A percentile compares a stretch with the other conserved stretches of the same genome.
These are phyloP conservation scores for Trichoderma sp. DNA, from an alignment of 2,329 filamentous ascomycete genomes.

Conservation along the genomic window DNA sequence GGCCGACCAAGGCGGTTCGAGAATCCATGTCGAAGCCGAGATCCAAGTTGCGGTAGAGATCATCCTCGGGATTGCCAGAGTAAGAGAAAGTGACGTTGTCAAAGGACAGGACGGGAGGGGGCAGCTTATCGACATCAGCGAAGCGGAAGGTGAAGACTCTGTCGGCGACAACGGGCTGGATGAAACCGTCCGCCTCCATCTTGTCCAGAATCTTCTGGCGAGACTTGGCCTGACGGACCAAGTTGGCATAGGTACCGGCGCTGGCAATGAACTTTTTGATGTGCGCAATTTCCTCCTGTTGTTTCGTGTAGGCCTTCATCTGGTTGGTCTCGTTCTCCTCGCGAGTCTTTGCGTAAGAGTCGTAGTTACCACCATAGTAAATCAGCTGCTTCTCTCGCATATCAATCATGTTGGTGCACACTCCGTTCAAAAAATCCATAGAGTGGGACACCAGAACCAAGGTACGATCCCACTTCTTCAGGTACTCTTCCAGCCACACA, in stretches of 20 bases:
- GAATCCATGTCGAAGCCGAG: slow-evolving; percentile 99
- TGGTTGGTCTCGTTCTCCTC: slow-evolving; percentile 95
- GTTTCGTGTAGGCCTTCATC: slow-evolving; percentile 98
- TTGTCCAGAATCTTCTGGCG: slow-evolving; percentile 99
- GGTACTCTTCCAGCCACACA: slow-evolving; percentile 99
- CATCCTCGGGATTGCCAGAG: slow-evolving; percentile 84
- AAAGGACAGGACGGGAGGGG: slow-evolving; percentile 92
- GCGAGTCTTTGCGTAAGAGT: slow-evolving; percentile 94
- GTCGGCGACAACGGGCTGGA: slow-evolving; percentile 84
- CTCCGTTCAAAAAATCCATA: slow-evolving; percentile 98
- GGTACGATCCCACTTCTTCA: slow-evolving; percentile 99
- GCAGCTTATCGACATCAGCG: slow-evolving; percentile 98
- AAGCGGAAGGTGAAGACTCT: slow-evolving; percentile 97
- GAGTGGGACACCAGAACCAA: slow-evolving; percentile 96
- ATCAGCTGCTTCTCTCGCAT: slow-evolving; percentile 87
- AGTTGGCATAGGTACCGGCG: slow-evolving; percentile 98
- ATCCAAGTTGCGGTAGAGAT: slow-evolving; percentile 94
- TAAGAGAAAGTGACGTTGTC: slow-evolving; percentile 98
- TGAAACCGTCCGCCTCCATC: slow-evolving; percentile 99
- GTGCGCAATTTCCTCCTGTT: slow-evolving; percentile 98
- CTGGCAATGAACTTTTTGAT: slow-evolving; percentile 99
- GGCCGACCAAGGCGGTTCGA: slow-evolving; percentile 91
- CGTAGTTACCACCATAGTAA: slow-evolving; percentile 99
- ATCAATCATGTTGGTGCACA: slow-evolving; percentile 97
- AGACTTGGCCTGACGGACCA: slow-evolving; percentile 98